A percentile compares a stretch with the other conserved stretches of the same genome.
Conservation (phyloP, 805 yeast genomes). For the Pichia manshurica region DNA sequence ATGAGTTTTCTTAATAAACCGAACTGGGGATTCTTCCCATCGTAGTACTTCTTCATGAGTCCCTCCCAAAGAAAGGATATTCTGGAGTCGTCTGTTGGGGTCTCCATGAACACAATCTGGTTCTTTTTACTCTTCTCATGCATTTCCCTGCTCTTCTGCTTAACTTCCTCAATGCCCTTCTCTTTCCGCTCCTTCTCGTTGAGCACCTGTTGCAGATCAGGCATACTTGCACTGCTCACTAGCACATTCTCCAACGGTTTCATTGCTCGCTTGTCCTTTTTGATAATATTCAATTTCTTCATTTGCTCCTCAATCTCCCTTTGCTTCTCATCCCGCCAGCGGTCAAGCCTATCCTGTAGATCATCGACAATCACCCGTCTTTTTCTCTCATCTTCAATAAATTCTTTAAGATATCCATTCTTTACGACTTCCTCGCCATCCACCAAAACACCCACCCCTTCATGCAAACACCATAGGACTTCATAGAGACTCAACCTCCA, state of each 20-base stretch:
- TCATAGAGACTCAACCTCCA: constrained; percentile 70
- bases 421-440: constrained; percentile 7
- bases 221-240: constrained; percentile 14
- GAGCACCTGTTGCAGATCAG: constrained; percentile 11
- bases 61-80: constrained; percentile 4
- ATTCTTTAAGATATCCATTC: constrained; percentile 6
- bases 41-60: not conserved
- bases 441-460: constrained; percentile 14
- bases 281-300: constrained; percentile 12
- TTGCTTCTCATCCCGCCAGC: constrained; percentile 13
- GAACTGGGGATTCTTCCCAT: not conserved
- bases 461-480: constrained; percentile 52
- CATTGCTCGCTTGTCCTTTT: constrained; percentile 1
- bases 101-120: constrained; percentile 19
- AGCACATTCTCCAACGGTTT: constrained; percentile 9
- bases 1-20: constrained; percentile 7
- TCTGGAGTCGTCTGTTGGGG: constrained; percentile 16
- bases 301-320: constrained; percentile 13
- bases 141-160: constrained; percentile 9
- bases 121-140: constrained; percentile 9
- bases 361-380: constrained; percentile 6
- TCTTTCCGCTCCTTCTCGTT: constrained; percentile 2
- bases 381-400: constrained; percentile 3
- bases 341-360: constrained; percentile 10
- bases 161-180: constrained; percentile 1